A percentile compares a stretch with the other conserved stretches of the same genome.
Conservation (phyloP, 345 rosid genomes). For the Citrus inodora region DNA sequence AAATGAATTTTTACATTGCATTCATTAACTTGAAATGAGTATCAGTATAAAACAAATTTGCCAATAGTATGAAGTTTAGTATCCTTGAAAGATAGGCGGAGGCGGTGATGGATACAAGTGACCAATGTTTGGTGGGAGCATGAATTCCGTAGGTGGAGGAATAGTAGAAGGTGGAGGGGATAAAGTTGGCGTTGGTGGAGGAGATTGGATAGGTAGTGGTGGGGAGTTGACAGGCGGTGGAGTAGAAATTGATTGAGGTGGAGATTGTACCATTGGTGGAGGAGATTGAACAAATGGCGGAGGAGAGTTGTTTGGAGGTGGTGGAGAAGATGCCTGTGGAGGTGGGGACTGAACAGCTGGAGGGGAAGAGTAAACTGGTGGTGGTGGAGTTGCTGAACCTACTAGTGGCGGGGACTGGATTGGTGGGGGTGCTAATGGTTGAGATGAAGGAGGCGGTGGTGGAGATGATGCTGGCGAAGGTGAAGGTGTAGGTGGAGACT, state of each 20-base stretch:
- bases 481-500: not conserved
- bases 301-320: slow-evolving; percentile 7
- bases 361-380: slow-evolving; percentile 23
- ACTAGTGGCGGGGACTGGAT: slow-evolving; percentile 17
- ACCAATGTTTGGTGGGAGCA: slow-evolving; percentile 63
- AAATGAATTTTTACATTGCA: not conserved
- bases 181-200: not conserved
- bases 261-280: slow-evolving; percentile 20
- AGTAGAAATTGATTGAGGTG: slow-evolving; percentile 27
- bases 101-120: slow-evolving; percentile 74
- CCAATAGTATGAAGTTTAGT: slow-evolving; percentile 27
- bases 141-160: slow-evolving; percentile 22
- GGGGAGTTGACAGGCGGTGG: slow-evolving; percentile 12
- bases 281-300: slow-evolving; percentile 17
- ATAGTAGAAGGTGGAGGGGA: slow-evolving; percentile 14
- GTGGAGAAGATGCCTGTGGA: slow-evolving; percentile 27
- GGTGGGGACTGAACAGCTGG: slow-evolving; percentile 21
- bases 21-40: no score
- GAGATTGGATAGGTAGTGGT: slow-evolving; percentile 9
- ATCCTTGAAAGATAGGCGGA: slow-evolving; percentile 71
- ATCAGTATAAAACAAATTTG: no score
- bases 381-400: slow-evolving; percentile 9
- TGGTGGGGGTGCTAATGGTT: slow-evolving; percentile 12
- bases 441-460: not conserved
- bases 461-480: not conserved